Percentiles rank a stretch among this genome's conserved stretches.
These are phyloP conservation scores for Diospyros kaki DNA, from an alignment of 148 eudicot genomes.

Conservation along the genomic window DNA sequence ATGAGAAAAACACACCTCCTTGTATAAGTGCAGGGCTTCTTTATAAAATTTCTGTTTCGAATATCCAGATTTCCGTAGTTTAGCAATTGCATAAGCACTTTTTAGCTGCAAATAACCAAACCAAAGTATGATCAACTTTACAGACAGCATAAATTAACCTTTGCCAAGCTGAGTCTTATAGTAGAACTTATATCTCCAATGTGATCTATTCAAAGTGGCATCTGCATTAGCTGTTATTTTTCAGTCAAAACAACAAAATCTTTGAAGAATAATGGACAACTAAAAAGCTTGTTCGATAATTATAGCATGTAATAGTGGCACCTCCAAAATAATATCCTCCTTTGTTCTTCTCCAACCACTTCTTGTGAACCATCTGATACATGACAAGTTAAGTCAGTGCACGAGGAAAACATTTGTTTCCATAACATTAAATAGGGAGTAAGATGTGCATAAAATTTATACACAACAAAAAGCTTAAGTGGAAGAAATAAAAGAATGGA, in stretches of 20 bases:
- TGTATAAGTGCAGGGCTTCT: constrained; percentile 75
- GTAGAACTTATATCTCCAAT: not conserved
- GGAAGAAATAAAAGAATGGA: not conserved
- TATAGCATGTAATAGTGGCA: constrained; percentile 19
- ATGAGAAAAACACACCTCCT: constrained; percentile 49
- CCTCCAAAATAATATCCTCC: constrained; percentile 86
- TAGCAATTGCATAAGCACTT: constrained; percentile 81
- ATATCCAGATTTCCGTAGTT: constrained; percentile 82
- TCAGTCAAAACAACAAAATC: not conserved
- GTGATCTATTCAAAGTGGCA: not conserved
- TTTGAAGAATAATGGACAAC: not conserved
- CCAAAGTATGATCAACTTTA: constrained; percentile 7
- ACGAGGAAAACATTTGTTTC: not conserved
- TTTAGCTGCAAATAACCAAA: constrained; percentile 58
- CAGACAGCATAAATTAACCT: not conserved
- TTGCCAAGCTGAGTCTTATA: constrained; percentile 8
- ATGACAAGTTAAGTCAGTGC: constrained; percentile 13
- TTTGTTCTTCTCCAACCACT: constrained; percentile 90
- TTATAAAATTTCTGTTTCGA: constrained; percentile 68
- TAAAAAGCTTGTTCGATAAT: not conserved
- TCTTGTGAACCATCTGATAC: constrained; percentile 79
- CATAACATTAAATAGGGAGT: constrained; percentile 1
- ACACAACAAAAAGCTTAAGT: not conserved
- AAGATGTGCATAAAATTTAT: not conserved
- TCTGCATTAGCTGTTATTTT: not conserved